Evolutionary conservation across 768 basidiomycete genomes (phyloP).

Genomic region (Coprinopsis cinerea): DNA sequence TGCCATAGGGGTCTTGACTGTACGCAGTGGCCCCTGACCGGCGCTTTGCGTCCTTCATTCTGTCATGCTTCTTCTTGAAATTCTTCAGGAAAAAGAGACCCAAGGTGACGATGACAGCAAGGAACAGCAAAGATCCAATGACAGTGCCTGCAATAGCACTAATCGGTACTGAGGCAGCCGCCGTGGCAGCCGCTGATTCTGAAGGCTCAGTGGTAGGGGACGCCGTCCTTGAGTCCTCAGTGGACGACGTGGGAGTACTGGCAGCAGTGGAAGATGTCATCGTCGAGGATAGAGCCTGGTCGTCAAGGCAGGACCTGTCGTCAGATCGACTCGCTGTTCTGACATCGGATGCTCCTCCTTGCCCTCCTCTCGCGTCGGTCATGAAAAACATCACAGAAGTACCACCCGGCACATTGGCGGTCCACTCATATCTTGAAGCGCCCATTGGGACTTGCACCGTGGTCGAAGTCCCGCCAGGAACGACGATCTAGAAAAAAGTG

Average conservation of each 20-base stretch:
- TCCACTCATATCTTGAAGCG: conserved; percentile 44
- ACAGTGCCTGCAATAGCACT: conserved; percentile 48
- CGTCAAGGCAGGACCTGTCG: conserved; percentile 46
- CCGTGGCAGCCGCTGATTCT: conserved; percentile 14
- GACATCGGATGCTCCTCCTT: conserved; percentile 60
- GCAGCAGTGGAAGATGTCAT: conserved; percentile 21
- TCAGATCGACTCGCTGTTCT: conserved; percentile 40
- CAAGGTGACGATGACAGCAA: conserved; percentile 46
- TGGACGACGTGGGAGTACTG: conserved; percentile 14
- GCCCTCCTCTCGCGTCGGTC: conserved; percentile 41
- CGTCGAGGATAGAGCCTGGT: conserved; percentile 49
- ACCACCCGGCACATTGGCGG: conserved; percentile 48
- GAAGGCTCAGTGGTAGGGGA: conserved; percentile 14
- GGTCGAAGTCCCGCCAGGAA: conserved; percentile 56
- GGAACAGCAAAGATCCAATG: conserved; percentile 46
- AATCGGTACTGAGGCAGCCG: conserved; percentile 25
- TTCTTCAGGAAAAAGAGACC: conserved; percentile 45
- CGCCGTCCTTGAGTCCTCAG: too few species aligned
- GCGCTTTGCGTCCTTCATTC: conserved; percentile 2
- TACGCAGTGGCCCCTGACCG: neutral
- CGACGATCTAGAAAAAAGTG: conserved; percentile 38
- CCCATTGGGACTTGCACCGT: conserved; percentile 36
- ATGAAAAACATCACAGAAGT: conserved; percentile 55
- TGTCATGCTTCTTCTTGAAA: conserved; percentile 6
- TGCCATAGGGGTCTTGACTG: neutral